These are phyloP conservation scores for Chytriomyces confervae DNA, from an alignment of 192 early-diverging fungal species.

Conservation along the genomic window DNA sequence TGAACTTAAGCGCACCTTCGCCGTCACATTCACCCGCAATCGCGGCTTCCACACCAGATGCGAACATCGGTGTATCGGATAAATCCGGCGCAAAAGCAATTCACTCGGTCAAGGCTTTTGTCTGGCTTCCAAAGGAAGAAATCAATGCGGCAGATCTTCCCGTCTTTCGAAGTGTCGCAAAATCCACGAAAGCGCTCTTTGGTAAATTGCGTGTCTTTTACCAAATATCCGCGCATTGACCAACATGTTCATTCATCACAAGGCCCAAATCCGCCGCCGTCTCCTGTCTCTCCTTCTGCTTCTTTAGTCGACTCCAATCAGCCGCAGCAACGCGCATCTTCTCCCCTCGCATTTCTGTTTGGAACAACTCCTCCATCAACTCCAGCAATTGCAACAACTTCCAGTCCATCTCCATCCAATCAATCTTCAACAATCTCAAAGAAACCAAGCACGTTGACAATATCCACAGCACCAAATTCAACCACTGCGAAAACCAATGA, in stretches of 20 bases:
- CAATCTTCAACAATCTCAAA: neutral
- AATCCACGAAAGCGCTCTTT: constrained; percentile 17
- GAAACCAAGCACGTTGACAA: neutral
- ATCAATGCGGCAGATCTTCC: constrained; percentile 26
- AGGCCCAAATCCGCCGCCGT: neutral
- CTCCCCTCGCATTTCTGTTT: constrained; percentile 18
- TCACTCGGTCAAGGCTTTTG: constrained; percentile 6
- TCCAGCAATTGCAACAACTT: neutral
- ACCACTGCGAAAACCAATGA: constrained; percentile 29
- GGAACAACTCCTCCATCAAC: neutral
- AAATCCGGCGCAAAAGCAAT: no score
- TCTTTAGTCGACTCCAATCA: neutral
- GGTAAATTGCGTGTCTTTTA: neutral
- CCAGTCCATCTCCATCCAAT: neutral
- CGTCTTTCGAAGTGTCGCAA: constrained; percentile 35
- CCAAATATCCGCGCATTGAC: neutral
- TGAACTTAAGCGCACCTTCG: neutral
- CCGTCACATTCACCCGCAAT: neutral
- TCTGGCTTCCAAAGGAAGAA: constrained; percentile 37
- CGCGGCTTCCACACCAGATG: neutral
- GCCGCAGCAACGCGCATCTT: constrained; percentile 1
- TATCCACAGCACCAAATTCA: constrained; percentile 18
- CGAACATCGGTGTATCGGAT: no score
- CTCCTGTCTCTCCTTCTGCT: constrained; percentile 19
- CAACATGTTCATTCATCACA: neutral